Evolutionary conservation across 164 flowering plant genomes (phyloP).

Genomic region (Magnolia kwangsiensis): DNA sequence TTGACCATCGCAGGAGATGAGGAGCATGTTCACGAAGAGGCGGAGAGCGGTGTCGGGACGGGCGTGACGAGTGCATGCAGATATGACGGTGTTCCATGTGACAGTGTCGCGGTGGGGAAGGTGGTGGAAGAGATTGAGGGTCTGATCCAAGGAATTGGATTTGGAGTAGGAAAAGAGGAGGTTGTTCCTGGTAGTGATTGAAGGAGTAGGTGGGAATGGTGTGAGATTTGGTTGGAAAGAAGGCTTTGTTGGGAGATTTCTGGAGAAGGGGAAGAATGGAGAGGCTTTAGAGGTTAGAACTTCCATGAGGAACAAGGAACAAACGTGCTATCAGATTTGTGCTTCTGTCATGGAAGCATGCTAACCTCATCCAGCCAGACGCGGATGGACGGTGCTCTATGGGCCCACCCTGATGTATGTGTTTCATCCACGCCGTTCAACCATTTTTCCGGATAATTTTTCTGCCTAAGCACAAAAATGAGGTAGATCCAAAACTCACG

Average conservation of each 20-base stretch:
- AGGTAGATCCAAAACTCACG: too few relatives aligned
- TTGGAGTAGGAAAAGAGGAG: conserved; percentile 18
- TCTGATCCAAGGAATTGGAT: conserved; percentile 20
- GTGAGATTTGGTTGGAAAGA: not conserved
- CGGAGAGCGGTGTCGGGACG: conserved; percentile 11
- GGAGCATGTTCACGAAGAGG: conserved; percentile 22
- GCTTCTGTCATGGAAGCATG: too few relatives aligned
- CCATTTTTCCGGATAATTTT: too few relatives aligned
- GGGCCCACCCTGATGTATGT: too few relatives aligned
- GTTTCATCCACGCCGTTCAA: too few relatives aligned
- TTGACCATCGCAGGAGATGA: not conserved
- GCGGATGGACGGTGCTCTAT: too few relatives aligned
- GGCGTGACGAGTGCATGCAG: conserved; percentile 11
- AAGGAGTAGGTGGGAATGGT: not conserved
- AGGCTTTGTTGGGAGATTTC: conserved; percentile 1
- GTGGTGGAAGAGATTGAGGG: conserved; percentile 20
- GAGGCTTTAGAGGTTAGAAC: not conserved
- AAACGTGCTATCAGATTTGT: not conserved
- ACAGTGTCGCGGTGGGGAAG: conserved; percentile 22
- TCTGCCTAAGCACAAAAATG: too few relatives aligned
- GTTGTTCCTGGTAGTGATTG: conserved; percentile 6
- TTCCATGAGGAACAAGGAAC: not conserved
- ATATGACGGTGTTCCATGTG: conserved; percentile 24
- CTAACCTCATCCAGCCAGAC: too few relatives aligned
- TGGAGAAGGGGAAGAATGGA: not conserved